These are phyloP conservation scores for Psidium guajava DNA, from an alignment of 345 rosid genomes.

Conservation along the genomic window DNA sequence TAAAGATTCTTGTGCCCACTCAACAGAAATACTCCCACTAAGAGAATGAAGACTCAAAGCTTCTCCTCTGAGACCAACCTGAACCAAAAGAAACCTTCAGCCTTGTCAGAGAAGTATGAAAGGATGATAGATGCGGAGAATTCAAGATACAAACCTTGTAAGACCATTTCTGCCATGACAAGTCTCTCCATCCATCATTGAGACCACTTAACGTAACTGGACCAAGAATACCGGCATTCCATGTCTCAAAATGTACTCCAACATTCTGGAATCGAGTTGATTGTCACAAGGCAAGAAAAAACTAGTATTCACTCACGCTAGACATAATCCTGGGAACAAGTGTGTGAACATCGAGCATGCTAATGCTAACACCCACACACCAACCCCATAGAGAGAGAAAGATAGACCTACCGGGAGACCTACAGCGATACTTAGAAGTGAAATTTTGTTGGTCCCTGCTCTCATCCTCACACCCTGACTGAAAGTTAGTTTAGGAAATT, in stretches of 20 bases:
- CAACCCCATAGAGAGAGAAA: background rate
- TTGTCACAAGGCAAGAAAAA: background rate
- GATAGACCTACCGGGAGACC: conserved; percentile 52
- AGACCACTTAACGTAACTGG: conserved; percentile 13
- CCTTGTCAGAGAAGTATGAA: background rate
- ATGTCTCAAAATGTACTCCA: conserved; percentile 8
- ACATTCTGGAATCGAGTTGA: conserved; percentile 8
- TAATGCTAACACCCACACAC: background rate
- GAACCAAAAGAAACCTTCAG: background rate
- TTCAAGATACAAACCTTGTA: conserved; percentile 1
- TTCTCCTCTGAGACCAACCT: conserved; percentile 45
- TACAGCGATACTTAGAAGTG: conserved; percentile 41
- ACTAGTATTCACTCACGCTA: background rate
- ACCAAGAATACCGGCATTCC: conserved; percentile 19
- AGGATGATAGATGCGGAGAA: background rate
- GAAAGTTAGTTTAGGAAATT: conserved; percentile 9
- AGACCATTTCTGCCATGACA: conserved; percentile 17
- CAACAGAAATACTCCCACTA: conserved; percentile 13
- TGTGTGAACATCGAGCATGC: conserved; percentile 12
- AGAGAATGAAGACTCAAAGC: conserved; percentile 18
- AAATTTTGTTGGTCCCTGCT: conserved; percentile 25
- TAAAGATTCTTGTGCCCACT: conserved; percentile 19
- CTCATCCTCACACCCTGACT: conserved; percentile 10
- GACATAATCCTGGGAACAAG: background rate
- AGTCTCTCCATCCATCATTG: conserved; percentile 13